Evolutionary conservation across 192 early-diverging fungal genomes (phyloP), one percentile per base, ranked within the genome.

Genomic region (Podila minutissima): DNA sequence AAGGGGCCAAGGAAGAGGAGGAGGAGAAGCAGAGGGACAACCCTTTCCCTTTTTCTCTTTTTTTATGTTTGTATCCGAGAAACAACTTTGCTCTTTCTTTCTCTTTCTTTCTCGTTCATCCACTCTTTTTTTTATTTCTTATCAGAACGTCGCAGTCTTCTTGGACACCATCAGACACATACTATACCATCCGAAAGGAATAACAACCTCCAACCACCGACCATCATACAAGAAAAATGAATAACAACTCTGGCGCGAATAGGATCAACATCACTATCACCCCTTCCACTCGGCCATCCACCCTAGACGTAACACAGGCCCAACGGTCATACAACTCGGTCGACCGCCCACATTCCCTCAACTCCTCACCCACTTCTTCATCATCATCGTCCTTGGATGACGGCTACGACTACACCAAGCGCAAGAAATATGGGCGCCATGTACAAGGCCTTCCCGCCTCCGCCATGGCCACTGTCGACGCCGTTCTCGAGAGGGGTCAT

Each of bases 261-360:
- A 73, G 46, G 24, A 60, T 73, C 55, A 66, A 66, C 64, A 73
- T 73, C 29, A 73, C 71, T 1, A 66, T 66, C 55, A 73, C 71
- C 8, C 71, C 71, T 12, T 66, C 53, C 26, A 66, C 35, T 33
- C 38, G 29, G 9, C 71, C 71, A 15, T 73, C 71, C 24, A 73
- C 71, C 9, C 41, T 66, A 31, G 71, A 73, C 24, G 48, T 41
- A 19, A 48, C 32, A 3, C 59, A 28, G 0, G 13, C 33, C 33
- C 53, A 24, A 1, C n/a, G 41, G 41, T 46, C 41, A 17, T 11
- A 46, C 41, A 46, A 46, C 41, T 46, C 41, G 15, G 41, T 13
- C 41, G 15, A 46, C 2, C 15, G 41, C 41, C 1, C 41, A 46
- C 1, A 46, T 4, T 46, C 41, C 41, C 41, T 20, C 49, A 53